Evolutionary conservation across 1,139 yeast species (phyloP), one percentile per base, ranked within the genome.

Genomic region (Pneumocystis sp.): DNA sequence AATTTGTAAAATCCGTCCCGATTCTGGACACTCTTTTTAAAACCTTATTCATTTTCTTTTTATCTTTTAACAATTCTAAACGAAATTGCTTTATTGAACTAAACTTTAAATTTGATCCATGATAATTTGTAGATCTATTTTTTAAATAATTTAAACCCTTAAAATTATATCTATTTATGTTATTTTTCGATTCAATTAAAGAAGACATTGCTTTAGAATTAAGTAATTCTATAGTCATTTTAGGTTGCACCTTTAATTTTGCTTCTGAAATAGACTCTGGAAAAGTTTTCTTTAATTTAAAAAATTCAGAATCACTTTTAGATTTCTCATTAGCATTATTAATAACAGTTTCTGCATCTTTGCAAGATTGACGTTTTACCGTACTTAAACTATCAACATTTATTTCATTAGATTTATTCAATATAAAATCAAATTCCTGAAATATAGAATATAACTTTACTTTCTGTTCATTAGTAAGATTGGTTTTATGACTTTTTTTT

Each of bases 401-500:
- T 44, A 21, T 21, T 21, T 63, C 19, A 60, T 59, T 31, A 15
- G 63, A 65, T 3, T 57, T 57, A 45, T 61, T 63, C 10, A 65
- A 59, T 19, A 59, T 60, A 44, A 62, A 64, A 12, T 63, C 59
- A 45, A 63, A 66, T n/a, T 64, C 63, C 37, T 68, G 66, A 39
- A 71, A 64, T 2, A 69, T 68, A 40, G 68, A 61, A 8, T 67
- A 66, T 6, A 71, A 63, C 44, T 70, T 71, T 29, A 69, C 65
- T 56, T 72, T 65, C 64, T 71, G 72, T 1, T 67, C 66, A 31
- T 70, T 71, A n/a, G 67, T 65, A 39, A 71, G 67, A 44, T 67
- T 70, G 25, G 57, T 50, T 50, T 34, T 85, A 87, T 67, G 85
- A 85, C 73, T 80, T 85, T 70, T 80, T 83, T 70, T 83, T 83